phyloP scores from a whole-genome alignment of 192 early-diverging fungal species.

The Obelidium mucronatum region DNA sequence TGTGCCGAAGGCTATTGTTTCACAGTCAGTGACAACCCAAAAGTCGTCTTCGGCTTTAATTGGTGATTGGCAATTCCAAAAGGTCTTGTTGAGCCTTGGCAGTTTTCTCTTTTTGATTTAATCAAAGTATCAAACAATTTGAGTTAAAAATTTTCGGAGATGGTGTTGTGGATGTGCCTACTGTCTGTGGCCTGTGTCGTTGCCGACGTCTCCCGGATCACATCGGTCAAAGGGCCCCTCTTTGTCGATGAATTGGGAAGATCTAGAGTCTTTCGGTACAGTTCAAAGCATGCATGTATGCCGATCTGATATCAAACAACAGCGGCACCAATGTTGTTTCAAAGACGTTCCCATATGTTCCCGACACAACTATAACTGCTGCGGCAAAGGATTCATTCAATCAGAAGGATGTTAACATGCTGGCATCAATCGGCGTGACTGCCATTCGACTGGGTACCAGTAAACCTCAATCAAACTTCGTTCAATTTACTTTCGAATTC shows the following conservation, averaged over 20 bases:
- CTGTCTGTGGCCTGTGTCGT: neutral
- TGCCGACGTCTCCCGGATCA: constrained; percentile 14
- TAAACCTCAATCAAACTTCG: neutral
- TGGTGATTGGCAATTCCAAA: neutral
- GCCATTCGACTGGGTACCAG: constrained; percentile 25
- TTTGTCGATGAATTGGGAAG: constrained; percentile 38
- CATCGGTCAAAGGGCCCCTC: constrained; percentile 12
- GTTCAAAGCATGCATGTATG: neutral
- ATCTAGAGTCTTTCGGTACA: constrained; percentile 36
- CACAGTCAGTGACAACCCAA: neutral
- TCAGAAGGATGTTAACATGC: constrained; percentile 4
- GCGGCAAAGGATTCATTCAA: constrained; percentile 24
- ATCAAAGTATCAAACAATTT: no score
- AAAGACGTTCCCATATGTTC: constrained; percentile 22
- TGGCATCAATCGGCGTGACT: constrained; percentile 9
- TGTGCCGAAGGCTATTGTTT: constrained; percentile 22
- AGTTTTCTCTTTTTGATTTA: no score
- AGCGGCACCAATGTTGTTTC: constrained; percentile 23
- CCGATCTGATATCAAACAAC: neutral
- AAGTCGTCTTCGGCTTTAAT: neutral
- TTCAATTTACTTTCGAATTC: neutral
- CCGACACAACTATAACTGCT: constrained; percentile 12
- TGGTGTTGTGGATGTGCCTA: neutral
- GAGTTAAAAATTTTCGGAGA: neutral
- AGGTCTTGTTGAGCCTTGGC: no score